Conservation (phyloP, 225 moss, liverwort and hornwort genomes). For the Polytrichum commune region DNA sequence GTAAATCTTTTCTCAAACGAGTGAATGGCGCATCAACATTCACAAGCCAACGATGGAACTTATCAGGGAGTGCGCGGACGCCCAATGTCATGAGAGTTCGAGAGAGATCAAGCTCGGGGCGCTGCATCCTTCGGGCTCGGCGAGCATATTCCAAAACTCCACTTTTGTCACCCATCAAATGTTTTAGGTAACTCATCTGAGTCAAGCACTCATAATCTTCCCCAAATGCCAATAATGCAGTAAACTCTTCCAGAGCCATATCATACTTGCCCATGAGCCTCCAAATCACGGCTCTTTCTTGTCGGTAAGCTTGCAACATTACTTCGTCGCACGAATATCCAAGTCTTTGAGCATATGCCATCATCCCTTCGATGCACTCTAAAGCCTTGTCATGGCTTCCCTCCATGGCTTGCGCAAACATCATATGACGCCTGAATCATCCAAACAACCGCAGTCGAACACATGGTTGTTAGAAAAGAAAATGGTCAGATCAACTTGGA, state of each 20-base stretch:
- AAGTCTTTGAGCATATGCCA: neutral
- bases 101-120: too few relatives aligned
- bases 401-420: conserved; percentile 2
- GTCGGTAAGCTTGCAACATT: neutral
- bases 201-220: neutral
- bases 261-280: conserved; percentile 16
- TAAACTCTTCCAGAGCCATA: neutral
- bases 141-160: conserved; percentile 13
- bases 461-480: neutral
- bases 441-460: neutral
- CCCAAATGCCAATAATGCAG: neutral
- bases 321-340: neutral
- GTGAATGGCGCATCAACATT: too few relatives aligned
- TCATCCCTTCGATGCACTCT: neutral
- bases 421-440: neutral
- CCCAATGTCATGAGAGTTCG: too few relatives aligned
- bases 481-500: neutral
- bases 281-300: conserved; percentile 15
- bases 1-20: too few relatives aligned
- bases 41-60: too few relatives aligned
- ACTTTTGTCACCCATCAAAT: conserved; percentile 1
- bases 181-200: conserved; percentile 9
- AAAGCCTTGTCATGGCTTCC: neutral
- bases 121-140: neutral
- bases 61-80: too few relatives aligned